Conservation (phyloP, 1,284 basidiomycete species). For the Meira nashicola region DNA sequence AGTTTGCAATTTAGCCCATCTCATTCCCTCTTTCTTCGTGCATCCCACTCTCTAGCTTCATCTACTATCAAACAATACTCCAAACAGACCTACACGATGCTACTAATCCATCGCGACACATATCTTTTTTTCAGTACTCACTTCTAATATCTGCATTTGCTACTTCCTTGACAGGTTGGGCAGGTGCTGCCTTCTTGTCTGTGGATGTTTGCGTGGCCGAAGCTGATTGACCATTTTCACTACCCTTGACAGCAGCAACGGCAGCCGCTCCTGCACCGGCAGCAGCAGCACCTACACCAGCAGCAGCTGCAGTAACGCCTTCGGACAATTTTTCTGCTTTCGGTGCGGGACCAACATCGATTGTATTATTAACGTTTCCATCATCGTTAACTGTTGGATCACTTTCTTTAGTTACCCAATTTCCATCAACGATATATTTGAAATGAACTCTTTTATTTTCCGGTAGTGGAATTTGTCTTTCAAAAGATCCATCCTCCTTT, state of each 20-base stretch:
- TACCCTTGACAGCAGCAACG: not conserved
- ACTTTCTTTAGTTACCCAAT: not conserved
- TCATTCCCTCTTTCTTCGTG: too few relatives aligned
- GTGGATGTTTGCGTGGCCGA: not conserved
- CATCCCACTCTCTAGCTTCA: too few relatives aligned
- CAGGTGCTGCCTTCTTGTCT: not conserved
- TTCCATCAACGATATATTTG: conserved; percentile 12
- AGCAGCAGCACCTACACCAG: not conserved
- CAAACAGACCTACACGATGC: too few relatives aligned
- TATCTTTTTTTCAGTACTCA: not conserved
- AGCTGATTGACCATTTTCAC: not conserved
- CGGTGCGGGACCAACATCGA: conserved; percentile 5
- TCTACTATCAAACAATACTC: too few relatives aligned
- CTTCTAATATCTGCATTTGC: too few relatives aligned
- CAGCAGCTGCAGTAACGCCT: not conserved
- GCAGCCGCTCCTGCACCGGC: not conserved
- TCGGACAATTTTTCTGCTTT: not conserved
- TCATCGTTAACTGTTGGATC: conserved; percentile 2
- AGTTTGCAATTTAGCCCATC: too few relatives aligned
- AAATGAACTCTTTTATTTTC: conserved; percentile 1
- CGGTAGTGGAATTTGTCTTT: conserved; percentile 4
- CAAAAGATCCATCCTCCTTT: conserved; percentile 4
- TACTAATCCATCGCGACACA: not conserved
- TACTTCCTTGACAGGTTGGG: not conserved
- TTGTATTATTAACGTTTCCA: conserved; percentile 4